Conservation (phyloP, 306 rosid genomes). For the Carpinus viminea region DNA sequence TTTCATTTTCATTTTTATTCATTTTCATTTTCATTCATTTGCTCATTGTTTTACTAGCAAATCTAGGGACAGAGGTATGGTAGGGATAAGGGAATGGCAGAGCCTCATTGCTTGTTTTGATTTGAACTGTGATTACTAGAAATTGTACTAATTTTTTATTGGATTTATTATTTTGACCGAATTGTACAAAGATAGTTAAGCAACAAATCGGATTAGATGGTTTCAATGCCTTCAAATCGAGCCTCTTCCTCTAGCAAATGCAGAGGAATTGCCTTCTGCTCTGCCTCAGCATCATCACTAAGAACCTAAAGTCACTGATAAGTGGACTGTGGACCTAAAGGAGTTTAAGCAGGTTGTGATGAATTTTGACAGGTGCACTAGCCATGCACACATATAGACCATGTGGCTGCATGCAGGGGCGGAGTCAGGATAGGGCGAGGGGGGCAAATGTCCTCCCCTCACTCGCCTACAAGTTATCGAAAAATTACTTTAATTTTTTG, state of each 20-base stretch:
- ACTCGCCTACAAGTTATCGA: too few species aligned
- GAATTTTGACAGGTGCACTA: too few species aligned
- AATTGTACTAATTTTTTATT: not conserved
- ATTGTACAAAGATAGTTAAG: not conserved
- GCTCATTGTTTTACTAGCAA: constrained; percentile 6
- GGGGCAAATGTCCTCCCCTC: too few species aligned
- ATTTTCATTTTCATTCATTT: not conserved
- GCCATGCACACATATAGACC: too few species aligned
- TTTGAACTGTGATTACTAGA: constrained; percentile 19
- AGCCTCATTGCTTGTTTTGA: not conserved
- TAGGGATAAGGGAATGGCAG: not conserved
- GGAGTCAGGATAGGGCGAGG: too few species aligned
- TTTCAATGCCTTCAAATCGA: not conserved
- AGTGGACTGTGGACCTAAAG: too few species aligned
- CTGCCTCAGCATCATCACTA: too few species aligned
- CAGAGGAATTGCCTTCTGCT: too few species aligned
- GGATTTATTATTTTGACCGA: not conserved
- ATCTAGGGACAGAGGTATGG: not conserved
- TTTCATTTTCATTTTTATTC: not conserved
- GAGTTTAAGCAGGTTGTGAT: too few species aligned
- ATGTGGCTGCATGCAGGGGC: too few species aligned
- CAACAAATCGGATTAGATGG: not conserved
- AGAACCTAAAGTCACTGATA: too few species aligned
- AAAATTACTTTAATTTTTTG: too few species aligned
- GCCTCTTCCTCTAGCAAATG: not conserved